Evolutionary conservation across 1,284 basidiomycete genomes (phyloP).

Genomic region (Waitea zeae): DNA sequence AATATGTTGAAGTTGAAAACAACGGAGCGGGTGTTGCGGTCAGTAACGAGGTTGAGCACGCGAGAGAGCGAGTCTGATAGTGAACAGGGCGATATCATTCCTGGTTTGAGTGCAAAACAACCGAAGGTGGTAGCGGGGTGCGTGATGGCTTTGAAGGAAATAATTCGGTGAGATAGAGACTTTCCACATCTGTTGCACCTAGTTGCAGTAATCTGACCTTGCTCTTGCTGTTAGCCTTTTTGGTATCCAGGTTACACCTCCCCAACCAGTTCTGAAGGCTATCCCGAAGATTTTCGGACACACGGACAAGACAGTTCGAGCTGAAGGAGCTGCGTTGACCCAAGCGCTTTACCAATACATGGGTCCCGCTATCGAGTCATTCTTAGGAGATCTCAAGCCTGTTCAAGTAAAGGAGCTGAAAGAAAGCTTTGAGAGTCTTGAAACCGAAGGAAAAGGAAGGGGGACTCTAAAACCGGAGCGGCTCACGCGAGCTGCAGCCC

Average conservation of each 20-base stretch:
- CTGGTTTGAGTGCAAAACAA: constrained; percentile 81
- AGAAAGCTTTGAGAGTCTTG: constrained; percentile 76
- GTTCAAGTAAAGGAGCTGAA: constrained; percentile 97
- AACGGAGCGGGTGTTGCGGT: constrained; percentile 78
- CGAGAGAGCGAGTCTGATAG: no score
- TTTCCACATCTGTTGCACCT: constrained; percentile 19
- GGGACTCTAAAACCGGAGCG: constrained; percentile 69
- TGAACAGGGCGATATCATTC: constrained; percentile 75
- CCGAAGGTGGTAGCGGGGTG: constrained; percentile 86
- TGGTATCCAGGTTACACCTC: constrained; percentile 64
- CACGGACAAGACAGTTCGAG: constrained; percentile 89
- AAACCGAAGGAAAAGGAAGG: constrained; percentile 69
- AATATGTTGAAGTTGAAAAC: constrained; percentile 93
- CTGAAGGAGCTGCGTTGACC: constrained; percentile 73
- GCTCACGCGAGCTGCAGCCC: constrained; percentile 62
- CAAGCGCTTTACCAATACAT: constrained; percentile 79
- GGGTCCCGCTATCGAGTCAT: constrained; percentile 76
- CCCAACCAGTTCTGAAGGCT: constrained; percentile 68
- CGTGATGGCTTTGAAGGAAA: constrained; percentile 68
- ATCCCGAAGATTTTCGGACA: constrained; percentile 92
- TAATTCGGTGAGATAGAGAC: constrained; percentile 40
- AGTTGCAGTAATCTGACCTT: not conserved
- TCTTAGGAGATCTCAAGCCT: constrained; percentile 86
- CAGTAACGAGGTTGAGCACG: no score
- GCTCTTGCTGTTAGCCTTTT: constrained; percentile 23